Evolutionary conservation across 176 grass and related monocot genomes (phyloP).

Genomic region (Oryza rufipogon): DNA sequence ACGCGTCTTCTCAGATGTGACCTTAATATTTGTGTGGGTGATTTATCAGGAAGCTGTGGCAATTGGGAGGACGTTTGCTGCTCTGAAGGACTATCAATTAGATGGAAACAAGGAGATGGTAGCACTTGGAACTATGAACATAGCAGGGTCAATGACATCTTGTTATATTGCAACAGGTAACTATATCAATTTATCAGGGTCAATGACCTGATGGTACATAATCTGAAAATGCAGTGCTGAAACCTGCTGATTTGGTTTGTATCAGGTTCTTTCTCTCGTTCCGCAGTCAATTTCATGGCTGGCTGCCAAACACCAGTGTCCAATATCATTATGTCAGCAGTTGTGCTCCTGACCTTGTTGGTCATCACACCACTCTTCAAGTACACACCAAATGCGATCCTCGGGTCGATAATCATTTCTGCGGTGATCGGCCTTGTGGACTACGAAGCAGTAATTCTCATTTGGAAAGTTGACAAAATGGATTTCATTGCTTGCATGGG

Average conservation of each 20-base stretch:
- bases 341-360: constrained; percentile 85
- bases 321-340: constrained; percentile 85
- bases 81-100: constrained; percentile 83
- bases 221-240: constrained; percentile 18
- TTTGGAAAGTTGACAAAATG: constrained; percentile 97
- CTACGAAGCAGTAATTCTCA: constrained; percentile 81
- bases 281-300: constrained; percentile 96
- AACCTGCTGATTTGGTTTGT: constrained; percentile 18
- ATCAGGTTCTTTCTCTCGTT: constrained; percentile 96
- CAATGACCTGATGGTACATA: background rate
- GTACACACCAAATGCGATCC: constrained; percentile 90
- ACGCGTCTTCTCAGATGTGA: background rate
- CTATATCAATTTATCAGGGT: background rate
- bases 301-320: constrained; percentile 81
- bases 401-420: constrained; percentile 86
- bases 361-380: constrained; percentile 96
- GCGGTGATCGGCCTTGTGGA: constrained; percentile 79
- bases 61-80: constrained; percentile 98
- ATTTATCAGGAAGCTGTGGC: constrained; percentile 82
- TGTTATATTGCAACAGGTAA: constrained; percentile 91
- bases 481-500: constrained; percentile 97
- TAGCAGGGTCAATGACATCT: constrained; percentile 91
- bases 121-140: constrained; percentile 93
- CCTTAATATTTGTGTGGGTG: constrained; percentile 12
- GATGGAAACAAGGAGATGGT: constrained; percentile 99